Conservation (phyloP, 2,329 filamentous ascomycete genomes). For the Fusarium kyushuense region DNA sequence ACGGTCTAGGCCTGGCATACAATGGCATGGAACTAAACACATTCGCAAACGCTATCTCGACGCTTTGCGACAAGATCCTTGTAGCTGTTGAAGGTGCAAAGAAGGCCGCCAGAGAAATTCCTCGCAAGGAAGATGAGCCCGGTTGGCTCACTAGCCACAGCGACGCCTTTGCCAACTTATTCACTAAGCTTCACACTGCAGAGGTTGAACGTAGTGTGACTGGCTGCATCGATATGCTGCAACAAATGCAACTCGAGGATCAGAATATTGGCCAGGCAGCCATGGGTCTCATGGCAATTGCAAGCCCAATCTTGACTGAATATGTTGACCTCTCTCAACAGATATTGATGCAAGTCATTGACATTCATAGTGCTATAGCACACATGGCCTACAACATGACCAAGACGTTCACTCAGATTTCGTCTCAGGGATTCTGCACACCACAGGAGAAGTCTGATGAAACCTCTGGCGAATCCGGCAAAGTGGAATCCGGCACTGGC, state of each 20-base stretch:
- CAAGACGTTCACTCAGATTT: conserved; percentile 82
- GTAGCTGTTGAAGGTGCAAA: conserved; percentile 82
- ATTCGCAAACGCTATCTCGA: conserved; percentile 71
- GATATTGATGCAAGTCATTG: conserved; percentile 68
- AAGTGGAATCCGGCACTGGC: conserved; percentile 91
- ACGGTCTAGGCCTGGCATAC: conserved; percentile 20
- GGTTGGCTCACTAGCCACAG: conserved; percentile 58
- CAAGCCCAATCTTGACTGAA: conserved; percentile 77
- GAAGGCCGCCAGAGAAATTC: conserved; percentile 61
- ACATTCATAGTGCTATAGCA: conserved; percentile 76
- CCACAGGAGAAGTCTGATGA: conserved; percentile 84
- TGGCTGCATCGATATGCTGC: conserved; percentile 54
- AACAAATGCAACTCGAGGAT: conserved; percentile 50
- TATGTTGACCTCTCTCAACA: conserved; percentile 74
- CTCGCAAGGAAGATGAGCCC: conserved; percentile 52
- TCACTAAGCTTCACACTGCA: conserved; percentile 69
- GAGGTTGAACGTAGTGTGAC: conserved; percentile 63
- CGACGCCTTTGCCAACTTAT: conserved; percentile 63
- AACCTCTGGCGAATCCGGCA: conserved; percentile 76
- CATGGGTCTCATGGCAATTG: conserved; percentile 51
- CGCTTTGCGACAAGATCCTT: conserved; percentile 79
- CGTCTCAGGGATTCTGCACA: conserved; percentile 89
- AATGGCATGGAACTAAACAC: conserved; percentile 50
- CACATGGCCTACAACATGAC: conserved; percentile 81
- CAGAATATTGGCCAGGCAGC: conserved; percentile 47